phyloP scores from a whole-genome alignment of 108 stramenopile species.

The Cyclotella distinguenda region DNA sequence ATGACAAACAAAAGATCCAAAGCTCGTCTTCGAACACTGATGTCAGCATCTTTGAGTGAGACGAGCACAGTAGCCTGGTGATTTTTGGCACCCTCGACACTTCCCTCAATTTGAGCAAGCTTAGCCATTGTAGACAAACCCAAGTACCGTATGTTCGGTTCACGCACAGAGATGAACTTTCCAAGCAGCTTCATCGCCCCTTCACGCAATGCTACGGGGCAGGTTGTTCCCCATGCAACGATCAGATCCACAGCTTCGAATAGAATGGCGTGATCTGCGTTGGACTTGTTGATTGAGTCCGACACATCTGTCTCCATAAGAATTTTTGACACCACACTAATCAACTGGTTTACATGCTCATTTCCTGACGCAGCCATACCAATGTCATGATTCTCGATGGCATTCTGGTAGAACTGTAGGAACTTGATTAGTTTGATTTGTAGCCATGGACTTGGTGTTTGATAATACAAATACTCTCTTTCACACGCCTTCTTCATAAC shows the following conservation, averaged over 20 bases:
- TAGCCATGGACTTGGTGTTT: slow-evolving; percentile 92
- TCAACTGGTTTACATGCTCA: slow-evolving; percentile 75
- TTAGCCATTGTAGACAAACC: slow-evolving; percentile 94
- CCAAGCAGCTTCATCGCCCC: slow-evolving; percentile 92
- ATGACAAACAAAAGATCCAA: slow-evolving; percentile 96
- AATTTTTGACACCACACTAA: slow-evolving; percentile 84
- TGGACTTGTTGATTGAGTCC: slow-evolving; percentile 96
- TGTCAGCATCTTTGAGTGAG: slow-evolving; percentile 95
- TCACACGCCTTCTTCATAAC: slow-evolving; percentile 86
- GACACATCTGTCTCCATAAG: slow-evolving; percentile 90
- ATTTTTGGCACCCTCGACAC: slow-evolving; percentile 78
- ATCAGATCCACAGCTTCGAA: slow-evolving; percentile 97
- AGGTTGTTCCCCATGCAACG: slow-evolving; percentile 83
- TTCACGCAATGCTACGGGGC: slow-evolving; percentile 70
- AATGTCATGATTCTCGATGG: slow-evolving; percentile 47
- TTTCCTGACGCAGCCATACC: slow-evolving; percentile 48
- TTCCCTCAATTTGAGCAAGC: slow-evolving; percentile 89
- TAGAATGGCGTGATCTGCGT: slow-evolving; percentile 94
- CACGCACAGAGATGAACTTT: slow-evolving; percentile 92
- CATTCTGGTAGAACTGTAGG: slow-evolving; percentile 90
- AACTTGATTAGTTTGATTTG: slow-evolving; percentile 95
- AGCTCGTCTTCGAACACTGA: slow-evolving; percentile 91
- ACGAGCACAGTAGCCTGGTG: slow-evolving; percentile 92
- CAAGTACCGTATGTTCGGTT: slow-evolving; percentile 96
- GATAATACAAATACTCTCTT: slow-evolving; percentile 94